A percentile compares a stretch with the other conserved stretches of the same genome.
Evolutionary conservation across 495 filamentous ascomycete species (phyloP).

Genomic region (Pyronema domesticum): DNA sequence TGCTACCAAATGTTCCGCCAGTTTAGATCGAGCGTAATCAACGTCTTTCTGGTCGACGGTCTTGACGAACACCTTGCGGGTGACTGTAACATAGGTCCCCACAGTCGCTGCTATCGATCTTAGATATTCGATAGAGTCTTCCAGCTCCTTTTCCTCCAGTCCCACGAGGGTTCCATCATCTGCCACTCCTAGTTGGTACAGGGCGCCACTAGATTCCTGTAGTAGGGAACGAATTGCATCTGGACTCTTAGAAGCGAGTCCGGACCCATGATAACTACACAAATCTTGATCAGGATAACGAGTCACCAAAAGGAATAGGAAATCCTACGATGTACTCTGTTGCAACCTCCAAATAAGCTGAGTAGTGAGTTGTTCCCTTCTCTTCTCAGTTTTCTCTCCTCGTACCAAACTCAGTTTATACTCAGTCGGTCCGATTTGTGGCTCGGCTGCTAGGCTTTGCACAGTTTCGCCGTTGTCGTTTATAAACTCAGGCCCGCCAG

Average conservation of each 20-base stretch:
- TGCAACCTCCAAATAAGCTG: slow-evolving; percentile 89
- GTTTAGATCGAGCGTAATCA: slow-evolving; percentile 13
- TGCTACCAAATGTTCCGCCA: slow-evolving; percentile 15
- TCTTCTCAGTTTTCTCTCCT: slow-evolving; percentile 54
- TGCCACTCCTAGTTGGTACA: slow-evolving; percentile 92
- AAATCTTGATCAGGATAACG: slow-evolving; percentile 34
- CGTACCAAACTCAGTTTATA: slow-evolving; percentile 92
- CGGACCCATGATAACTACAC: slow-evolving; percentile 18
- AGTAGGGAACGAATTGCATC: slow-evolving; percentile 54
- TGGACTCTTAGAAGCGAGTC: slow-evolving; percentile 33
- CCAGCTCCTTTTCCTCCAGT: slow-evolving; percentile 73
- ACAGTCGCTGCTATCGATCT: slow-evolving; percentile 79
- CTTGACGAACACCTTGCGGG: slow-evolving; percentile 70
- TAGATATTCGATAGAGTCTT: slow-evolving; percentile 70
- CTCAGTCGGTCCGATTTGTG: slow-evolving; percentile 83
- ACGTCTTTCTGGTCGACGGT: slow-evolving; percentile 23
- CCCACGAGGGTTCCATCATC: slow-evolving; percentile 89
- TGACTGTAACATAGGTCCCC: slow-evolving; percentile 71
- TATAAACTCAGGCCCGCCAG: slow-evolving; percentile 33
- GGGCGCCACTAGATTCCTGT: slow-evolving; percentile 77
- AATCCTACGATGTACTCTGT: slow-evolving; percentile 78
- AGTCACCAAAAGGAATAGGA: slow-evolving; percentile 41
- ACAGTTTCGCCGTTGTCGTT: slow-evolving; percentile 57
- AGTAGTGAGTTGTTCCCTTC: slow-evolving; percentile 79
- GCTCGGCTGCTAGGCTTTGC: slow-evolving; percentile 54